These are phyloP conservation scores for Cudoniella acicularis DNA, from an alignment of 495 filamentous ascomycete species.

Conservation along the genomic window DNA sequence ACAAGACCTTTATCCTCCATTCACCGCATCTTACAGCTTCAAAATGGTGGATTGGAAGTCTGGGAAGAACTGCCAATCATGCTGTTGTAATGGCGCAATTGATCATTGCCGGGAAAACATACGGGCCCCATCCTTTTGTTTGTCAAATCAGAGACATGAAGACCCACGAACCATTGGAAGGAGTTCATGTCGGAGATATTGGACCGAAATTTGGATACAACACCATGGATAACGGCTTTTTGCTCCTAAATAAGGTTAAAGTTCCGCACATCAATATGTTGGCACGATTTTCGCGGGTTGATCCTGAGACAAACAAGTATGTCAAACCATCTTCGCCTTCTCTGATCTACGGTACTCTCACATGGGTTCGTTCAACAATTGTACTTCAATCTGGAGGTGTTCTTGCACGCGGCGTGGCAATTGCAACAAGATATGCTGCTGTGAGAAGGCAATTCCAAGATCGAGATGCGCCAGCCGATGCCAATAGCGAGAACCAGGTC, in stretches of 20 bases:
- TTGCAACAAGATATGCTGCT: conserved; percentile 66
- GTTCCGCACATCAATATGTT: conserved; percentile 69
- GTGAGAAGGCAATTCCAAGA: conserved; percentile 70
- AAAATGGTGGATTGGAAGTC: conserved; percentile 79
- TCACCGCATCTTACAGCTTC: conserved; percentile 63
- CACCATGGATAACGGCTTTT: conserved; percentile 74
- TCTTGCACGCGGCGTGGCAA: conserved; percentile 71
- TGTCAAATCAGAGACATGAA: conserved; percentile 68
- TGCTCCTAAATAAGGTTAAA: conserved; percentile 67
- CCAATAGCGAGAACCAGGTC: conserved; percentile 56
- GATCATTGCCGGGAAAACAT: conserved; percentile 56
- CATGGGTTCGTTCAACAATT: conserved; percentile 68
- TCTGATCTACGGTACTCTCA: conserved; percentile 68
- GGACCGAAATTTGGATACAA: conserved; percentile 72
- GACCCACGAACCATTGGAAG: conserved; percentile 67
- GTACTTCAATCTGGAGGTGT: conserved; percentile 62
- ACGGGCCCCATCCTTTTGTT: conserved; percentile 72
- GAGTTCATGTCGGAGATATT: conserved; percentile 68
- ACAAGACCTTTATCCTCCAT: conserved; percentile 67
- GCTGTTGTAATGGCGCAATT: conserved; percentile 74
- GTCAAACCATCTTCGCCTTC: conserved; percentile 58
- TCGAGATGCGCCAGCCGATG: conserved; percentile 51
- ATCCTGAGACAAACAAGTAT: conserved; percentile 59
- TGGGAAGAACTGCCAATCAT: conserved; percentile 69
- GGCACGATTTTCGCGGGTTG: conserved; percentile 58